These are phyloP conservation scores for Gilbertella persicaria DNA, from an alignment of 371 early-diverging fungal species.

Conservation along the genomic window DNA sequence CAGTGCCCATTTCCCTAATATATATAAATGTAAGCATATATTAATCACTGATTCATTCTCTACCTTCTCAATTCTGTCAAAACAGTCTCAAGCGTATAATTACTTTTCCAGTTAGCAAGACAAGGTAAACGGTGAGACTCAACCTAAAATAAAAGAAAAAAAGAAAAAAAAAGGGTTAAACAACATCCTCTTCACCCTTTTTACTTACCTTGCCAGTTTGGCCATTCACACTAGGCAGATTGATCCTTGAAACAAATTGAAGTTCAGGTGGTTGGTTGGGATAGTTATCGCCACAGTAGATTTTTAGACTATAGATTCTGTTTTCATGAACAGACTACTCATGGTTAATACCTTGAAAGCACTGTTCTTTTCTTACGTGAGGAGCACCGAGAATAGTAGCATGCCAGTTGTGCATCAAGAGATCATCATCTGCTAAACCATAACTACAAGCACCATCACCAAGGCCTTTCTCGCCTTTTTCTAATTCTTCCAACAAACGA, in stretches of 20 bases:
- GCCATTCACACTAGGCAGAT: conserved; percentile 88
- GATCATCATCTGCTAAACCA: conserved; percentile 89
- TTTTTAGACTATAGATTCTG: conserved; percentile 87
- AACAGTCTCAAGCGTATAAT: conserved; percentile 81
- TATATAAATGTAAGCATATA: neutral
- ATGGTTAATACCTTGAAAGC: neutral
- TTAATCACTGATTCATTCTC: neutral
- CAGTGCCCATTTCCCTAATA: conserved; percentile 84
- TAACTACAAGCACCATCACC: conserved; percentile 95
- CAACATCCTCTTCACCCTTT: neutral
- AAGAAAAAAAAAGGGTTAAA: neutral
- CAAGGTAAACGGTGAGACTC: conserved; percentile 68
- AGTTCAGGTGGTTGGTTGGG: conserved; percentile 85
- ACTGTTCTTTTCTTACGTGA: conserved; percentile 61
- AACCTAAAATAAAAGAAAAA: conserved; percentile 49
- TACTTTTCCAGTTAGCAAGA: conserved; percentile 81
- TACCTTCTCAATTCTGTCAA: conserved; percentile 85
- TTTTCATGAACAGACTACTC: conserved; percentile 89
- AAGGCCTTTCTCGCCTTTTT: conserved; percentile 96
- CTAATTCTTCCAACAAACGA: conserved; percentile 94
- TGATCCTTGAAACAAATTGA: conserved; percentile 81
- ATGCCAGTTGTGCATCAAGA: conserved; percentile 85
- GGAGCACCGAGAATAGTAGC: conserved; percentile 96
- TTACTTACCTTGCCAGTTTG: conserved; percentile 71
- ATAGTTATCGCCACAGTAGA: conserved; percentile 85